phyloP scores from a whole-genome alignment of 2,329 filamentous ascomycete genomes.

The Aaosphaeria pasadenensis region DNA sequence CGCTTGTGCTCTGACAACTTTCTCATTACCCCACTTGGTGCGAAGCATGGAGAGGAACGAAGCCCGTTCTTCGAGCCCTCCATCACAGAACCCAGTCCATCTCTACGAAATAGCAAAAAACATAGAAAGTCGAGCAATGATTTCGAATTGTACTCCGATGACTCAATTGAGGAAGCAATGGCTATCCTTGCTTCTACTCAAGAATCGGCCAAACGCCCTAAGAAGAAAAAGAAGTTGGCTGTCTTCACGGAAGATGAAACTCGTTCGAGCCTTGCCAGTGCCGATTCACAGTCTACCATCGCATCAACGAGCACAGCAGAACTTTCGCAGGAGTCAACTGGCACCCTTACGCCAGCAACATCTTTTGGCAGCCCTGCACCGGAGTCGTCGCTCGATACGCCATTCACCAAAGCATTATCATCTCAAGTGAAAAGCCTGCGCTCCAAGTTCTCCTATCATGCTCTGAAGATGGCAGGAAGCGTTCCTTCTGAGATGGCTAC shows the following conservation, averaged over 20 bases:
- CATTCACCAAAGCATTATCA: slow-evolving; percentile 23
- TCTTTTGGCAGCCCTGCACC: slow-evolving; percentile 22
- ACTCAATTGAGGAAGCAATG: slow-evolving; percentile 45
- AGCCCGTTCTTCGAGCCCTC: slow-evolving; percentile 46
- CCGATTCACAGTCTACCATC: neutral
- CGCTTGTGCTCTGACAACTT: slow-evolving; percentile 44
- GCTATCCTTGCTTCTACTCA: slow-evolving; percentile 33
- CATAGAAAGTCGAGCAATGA: slow-evolving; percentile 33
- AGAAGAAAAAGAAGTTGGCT: slow-evolving; percentile 21
- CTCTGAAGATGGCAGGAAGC: neutral
- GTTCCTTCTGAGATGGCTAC: slow-evolving; percentile 1
- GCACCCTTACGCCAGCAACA: slow-evolving; percentile 28
- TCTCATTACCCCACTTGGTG: slow-evolving; percentile 22
- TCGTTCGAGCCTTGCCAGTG: slow-evolving; percentile 6
- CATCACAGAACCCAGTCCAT: slow-evolving; percentile 39
- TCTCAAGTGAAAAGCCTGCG: slow-evolving; percentile 28
- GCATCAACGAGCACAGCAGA: slow-evolving; percentile 10
- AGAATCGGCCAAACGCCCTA: slow-evolving; percentile 24
- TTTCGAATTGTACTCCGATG: slow-evolving; percentile 49
- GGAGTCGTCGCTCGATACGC: slow-evolving; percentile 15
- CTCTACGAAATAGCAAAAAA: slow-evolving; percentile 32
- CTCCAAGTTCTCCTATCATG: slow-evolving; percentile 25
- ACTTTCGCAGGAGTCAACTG: slow-evolving; percentile 24
- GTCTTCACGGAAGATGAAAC: slow-evolving; percentile 27
- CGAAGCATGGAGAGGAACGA: slow-evolving; percentile 28